Base-by-base conservation (phyloP, 805 yeast genomes). In the Saturnispora zaruensis region DNA sequence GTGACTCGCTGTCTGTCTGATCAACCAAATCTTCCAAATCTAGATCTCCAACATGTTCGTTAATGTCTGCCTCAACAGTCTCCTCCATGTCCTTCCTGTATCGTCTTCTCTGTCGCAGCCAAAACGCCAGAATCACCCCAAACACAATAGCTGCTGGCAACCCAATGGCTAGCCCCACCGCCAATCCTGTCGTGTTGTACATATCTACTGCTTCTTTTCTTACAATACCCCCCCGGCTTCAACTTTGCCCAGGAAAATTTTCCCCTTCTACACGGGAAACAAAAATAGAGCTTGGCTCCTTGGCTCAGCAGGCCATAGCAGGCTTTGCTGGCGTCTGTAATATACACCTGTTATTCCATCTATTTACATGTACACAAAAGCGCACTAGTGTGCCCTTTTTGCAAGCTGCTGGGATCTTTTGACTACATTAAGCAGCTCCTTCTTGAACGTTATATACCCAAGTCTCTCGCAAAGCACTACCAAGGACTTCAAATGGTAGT, bases 161-260 rank as follows among this genome's bases (percentile, higher is more conserved):
- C 32, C 79, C 81, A 4, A 77, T 75, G 3, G 80, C 77, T 53
- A 77, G 70, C 2, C 79, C 80, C 3, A 76, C 79, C 1, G 79
- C 76, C 7, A 70, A 53, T 13, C 61, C 59, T 4, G 68, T 65
- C 6, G 52, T 46, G 21, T 32, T 49, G 16, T 32, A 43, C 46
- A 43, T 43, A 20, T 28, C 32, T 28, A 28, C 32, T 28, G 4
- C 32, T 28, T 28, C 32, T 28, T 28, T 28, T 28, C 13, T 7
- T 25, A 28, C n/a, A 11, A 13, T 11, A 11, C n/a, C 13, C 38
- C 38, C 14, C 21, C 38, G n/a, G 21, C 38, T 34, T 16, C 11
- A 16, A 16, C 38, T 34, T 11, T 28, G 32, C 32, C 32, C 32
- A 28, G 32, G 32, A 28, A 28, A 28, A 28, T n/a, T 34, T 16